A percentile compares a stretch with the other conserved stretches of the same genome.
These are phyloP conservation scores for Pythium scleroteichum DNA, from an alignment of 352 stramenopile genomes.

Conservation along the genomic window DNA sequence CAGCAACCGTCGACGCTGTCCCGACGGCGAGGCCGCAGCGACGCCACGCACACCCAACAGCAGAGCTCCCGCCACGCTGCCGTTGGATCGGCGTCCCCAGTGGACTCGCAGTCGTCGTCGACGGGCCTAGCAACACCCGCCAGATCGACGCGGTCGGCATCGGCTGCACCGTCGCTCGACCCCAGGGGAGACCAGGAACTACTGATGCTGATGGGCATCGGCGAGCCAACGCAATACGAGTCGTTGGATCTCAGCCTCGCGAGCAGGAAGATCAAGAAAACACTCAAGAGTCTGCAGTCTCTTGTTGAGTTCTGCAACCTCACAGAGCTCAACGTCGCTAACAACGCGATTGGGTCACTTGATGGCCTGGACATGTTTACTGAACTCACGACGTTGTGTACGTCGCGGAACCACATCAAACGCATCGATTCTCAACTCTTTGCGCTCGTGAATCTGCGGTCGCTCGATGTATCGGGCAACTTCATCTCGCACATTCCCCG, in stretches of 20 bases:
- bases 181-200: slow-evolving; percentile 31
- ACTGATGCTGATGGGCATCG: slow-evolving; percentile 27
- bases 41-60: slow-evolving; percentile 1
- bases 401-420: slow-evolving; percentile 79
- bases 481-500: slow-evolving; percentile 77
- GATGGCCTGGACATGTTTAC: slow-evolving; percentile 57
- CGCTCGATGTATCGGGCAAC: slow-evolving; percentile 77
- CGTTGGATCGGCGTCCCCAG: slow-evolving; percentile 12
- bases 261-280: slow-evolving; percentile 47
- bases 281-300: slow-evolving; percentile 59
- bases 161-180: slow-evolving; percentile 12
- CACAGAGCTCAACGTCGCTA: slow-evolving; percentile 54
- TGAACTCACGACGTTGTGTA: slow-evolving; percentile 43
- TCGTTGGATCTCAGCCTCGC: slow-evolving; percentile 47
- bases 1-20: neutral
- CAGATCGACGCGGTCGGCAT: slow-evolving; percentile 17
- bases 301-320: slow-evolving; percentile 47
- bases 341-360: slow-evolving; percentile 59
- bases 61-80: slow-evolving; percentile 5
- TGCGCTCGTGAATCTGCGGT: slow-evolving; percentile 38
- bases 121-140: slow-evolving; percentile 7
- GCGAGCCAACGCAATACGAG: slow-evolving; percentile 27
- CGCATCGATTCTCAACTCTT: slow-evolving; percentile 49
- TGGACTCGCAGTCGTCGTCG: slow-evolving; percentile 9
- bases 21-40: slow-evolving; percentile 21